phyloP scores from a whole-genome alignment of 768 basidiomycete genomes.

The Pluteus cervinus region DNA sequence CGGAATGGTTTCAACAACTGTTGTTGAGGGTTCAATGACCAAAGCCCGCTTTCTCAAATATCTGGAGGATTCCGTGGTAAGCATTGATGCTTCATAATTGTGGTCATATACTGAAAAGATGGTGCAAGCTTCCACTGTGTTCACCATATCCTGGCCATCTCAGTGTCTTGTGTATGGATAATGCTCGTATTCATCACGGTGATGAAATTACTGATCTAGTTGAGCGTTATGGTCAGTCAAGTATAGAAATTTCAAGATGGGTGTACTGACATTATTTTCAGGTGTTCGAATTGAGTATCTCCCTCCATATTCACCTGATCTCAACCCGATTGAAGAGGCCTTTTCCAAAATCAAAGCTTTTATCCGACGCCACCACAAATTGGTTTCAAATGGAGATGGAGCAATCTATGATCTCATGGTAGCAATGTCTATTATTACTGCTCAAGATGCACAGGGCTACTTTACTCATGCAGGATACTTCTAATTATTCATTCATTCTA shows the following conservation, averaged over 20 bases:
- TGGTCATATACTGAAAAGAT: constrained; percentile 9
- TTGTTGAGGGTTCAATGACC: constrained; percentile 24
- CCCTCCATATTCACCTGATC: constrained; percentile 30
- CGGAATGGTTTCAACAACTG: constrained; percentile 19
- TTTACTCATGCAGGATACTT: too few species aligned
- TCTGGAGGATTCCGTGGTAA: constrained; percentile 18
- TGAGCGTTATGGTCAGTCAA: too few species aligned
- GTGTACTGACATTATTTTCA: not conserved
- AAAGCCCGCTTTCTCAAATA: constrained; percentile 15
- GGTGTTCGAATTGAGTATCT: constrained; percentile 19
- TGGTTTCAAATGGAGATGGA: too few species aligned
- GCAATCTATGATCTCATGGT: too few species aligned
- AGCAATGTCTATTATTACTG: too few species aligned
- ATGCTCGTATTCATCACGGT: constrained; percentile 25
- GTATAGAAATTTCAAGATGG: too few species aligned
- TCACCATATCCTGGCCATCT: constrained; percentile 19
- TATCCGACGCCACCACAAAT: too few species aligned
- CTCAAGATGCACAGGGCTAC: too few species aligned
- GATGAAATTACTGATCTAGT: constrained; percentile 19
- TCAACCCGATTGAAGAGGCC: constrained; percentile 28
- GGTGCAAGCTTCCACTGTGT: constrained; percentile 15
- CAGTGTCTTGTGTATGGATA: constrained; percentile 27
- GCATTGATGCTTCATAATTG: constrained; percentile 7
- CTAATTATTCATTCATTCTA: too few species aligned
- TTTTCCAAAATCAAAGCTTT: constrained; percentile 19